Conservation (phyloP, 306 rosid species). For the Rosa chinensis region DNA sequence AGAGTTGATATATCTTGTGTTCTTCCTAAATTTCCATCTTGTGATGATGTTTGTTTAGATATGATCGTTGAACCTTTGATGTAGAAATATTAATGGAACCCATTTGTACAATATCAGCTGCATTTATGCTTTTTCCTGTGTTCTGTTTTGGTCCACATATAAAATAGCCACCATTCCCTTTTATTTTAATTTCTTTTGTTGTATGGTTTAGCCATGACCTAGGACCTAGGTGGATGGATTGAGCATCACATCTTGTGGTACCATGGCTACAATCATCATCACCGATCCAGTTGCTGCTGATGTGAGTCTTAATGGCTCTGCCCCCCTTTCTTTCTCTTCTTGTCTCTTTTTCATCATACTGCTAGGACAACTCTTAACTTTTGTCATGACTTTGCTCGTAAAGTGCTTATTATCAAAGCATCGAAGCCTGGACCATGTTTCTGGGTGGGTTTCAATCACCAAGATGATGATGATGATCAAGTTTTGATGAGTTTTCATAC, state of each 20-base stretch:
- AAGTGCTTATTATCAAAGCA: background rate
- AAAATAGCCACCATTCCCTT: background rate
- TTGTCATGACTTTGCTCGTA: background rate
- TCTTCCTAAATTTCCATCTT: background rate
- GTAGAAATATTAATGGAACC: background rate
- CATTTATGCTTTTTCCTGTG: background rate
- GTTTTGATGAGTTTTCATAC: background rate
- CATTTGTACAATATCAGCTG: background rate
- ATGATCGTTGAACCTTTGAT: background rate
- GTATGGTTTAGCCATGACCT: background rate
- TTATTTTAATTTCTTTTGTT: background rate
- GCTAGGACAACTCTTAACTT: background rate
- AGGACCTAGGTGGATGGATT: conserved; percentile 5
- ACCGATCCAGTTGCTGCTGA: background rate
- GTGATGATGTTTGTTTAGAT: background rate
- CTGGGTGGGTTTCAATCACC: background rate
- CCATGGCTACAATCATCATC: background rate
- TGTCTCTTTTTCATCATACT: background rate
- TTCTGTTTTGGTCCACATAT: conserved; percentile 11
- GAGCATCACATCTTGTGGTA: background rate
- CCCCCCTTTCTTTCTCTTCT: background rate
- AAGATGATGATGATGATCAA: background rate
- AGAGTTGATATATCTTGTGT: background rate
- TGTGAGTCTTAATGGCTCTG: background rate
- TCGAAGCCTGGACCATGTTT: background rate